Percentiles rank a stretch among this genome's conserved stretches.
Evolutionary conservation across 768 basidiomycete species (phyloP).

Genomic region (Suillus subaureus): DNA sequence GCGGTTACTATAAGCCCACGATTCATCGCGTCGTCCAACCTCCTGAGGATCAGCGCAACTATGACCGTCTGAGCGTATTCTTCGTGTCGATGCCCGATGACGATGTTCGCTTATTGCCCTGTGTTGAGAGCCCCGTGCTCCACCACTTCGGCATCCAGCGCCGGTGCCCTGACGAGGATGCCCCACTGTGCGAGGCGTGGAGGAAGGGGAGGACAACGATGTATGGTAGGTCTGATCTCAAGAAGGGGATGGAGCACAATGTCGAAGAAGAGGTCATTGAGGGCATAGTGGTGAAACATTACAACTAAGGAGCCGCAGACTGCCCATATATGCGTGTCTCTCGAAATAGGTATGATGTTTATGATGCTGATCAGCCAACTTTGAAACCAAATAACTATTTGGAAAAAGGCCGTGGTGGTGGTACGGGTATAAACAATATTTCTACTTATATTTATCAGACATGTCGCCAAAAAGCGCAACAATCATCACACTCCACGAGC

Average conservation of each 20-base stretch:
- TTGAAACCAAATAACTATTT: background rate
- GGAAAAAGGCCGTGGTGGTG: background rate
- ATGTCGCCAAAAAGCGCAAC: background rate
- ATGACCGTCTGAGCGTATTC: constrained; percentile 48
- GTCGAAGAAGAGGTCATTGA: constrained; percentile 50
- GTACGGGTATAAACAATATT: background rate
- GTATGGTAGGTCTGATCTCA: constrained; percentile 42
- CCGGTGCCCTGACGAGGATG: constrained; percentile 36
- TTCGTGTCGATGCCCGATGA: constrained; percentile 51
- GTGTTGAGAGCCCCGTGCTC: constrained; percentile 44
- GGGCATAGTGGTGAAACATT: constrained; percentile 49
- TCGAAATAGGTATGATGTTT: background rate
- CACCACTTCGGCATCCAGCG: constrained; percentile 38
- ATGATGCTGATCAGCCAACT: background rate
- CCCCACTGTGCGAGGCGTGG: constrained; percentile 46
- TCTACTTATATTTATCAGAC: background rate
- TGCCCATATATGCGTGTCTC: background rate
- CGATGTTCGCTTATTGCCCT: constrained; percentile 42
- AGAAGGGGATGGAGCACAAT: constrained; percentile 35
- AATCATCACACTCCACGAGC: constrained; percentile 25
- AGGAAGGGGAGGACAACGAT: constrained; percentile 41
- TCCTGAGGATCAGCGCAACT: constrained; percentile 45
- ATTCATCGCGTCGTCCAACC: constrained; percentile 56
- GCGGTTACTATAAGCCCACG: constrained; percentile 50
- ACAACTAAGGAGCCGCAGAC: constrained; percentile 34